Evolutionary conservation across 805 yeast species (phyloP).

Genomic region (Metschnikowia matae): DNA sequence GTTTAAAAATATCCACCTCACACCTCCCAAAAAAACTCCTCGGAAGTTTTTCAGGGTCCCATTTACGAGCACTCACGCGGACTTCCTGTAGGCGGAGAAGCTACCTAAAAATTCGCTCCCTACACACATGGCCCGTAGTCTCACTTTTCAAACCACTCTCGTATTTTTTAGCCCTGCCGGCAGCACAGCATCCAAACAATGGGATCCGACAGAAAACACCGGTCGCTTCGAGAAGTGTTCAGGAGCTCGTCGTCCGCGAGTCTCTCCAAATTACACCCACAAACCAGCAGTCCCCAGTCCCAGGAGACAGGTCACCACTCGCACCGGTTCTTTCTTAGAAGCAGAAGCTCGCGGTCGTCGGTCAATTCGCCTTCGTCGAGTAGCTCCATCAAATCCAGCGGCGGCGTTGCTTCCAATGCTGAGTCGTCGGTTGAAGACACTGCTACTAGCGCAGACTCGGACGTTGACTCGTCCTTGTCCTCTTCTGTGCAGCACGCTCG

Average conservation of each 20-base stretch:
- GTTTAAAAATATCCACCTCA: not conserved
- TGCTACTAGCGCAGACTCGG: not conserved
- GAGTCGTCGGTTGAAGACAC: slow-evolving; percentile 7
- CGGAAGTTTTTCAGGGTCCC: not conserved
- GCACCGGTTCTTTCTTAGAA: slow-evolving; percentile 25
- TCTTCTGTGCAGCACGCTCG: not conserved
- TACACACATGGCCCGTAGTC: not conserved
- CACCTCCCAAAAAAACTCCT: not conserved
- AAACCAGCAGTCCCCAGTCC: slow-evolving; percentile 2
- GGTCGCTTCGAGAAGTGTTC: slow-evolving; percentile 14
- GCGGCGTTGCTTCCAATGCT: slow-evolving; percentile 10
- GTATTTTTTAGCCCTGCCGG: not conserved
- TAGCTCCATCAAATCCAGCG: slow-evolving; percentile 18
- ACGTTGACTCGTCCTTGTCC: not conserved
- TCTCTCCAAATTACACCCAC: slow-evolving; percentile 4
- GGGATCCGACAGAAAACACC: slow-evolving; percentile 12
- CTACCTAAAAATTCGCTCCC: slow-evolving; percentile 1
- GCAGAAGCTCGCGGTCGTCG: slow-evolving; percentile 21
- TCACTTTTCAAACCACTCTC: not conserved
- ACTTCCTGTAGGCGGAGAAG: slow-evolving; percentile 3
- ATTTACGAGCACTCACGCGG: not conserved
- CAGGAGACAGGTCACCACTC: slow-evolving; percentile 8
- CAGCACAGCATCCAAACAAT: slow-evolving; percentile 3
- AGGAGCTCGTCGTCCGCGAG: slow-evolving; percentile 9
- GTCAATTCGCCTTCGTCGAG: slow-evolving; percentile 26